Percentiles rank a stretch among this genome's conserved stretches.
These are phyloP conservation scores for Neurospora sp. DNA, from an alignment of 495 filamentous ascomycete species.

Conservation along the genomic window DNA sequence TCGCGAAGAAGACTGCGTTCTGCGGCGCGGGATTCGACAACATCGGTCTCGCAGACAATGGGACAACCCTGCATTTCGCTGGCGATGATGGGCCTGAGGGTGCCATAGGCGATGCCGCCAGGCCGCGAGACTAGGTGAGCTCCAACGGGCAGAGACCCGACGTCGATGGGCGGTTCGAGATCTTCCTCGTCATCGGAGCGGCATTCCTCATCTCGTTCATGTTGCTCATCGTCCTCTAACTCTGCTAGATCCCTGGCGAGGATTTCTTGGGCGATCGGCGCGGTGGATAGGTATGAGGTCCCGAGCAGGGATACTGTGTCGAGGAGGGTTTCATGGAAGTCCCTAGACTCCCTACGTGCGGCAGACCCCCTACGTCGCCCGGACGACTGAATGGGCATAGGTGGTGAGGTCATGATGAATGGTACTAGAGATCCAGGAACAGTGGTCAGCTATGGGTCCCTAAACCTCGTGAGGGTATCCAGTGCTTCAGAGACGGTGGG, in stretches of 20 bases:
- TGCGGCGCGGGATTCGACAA: conserved; percentile 51
- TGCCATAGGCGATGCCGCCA: conserved; percentile 52
- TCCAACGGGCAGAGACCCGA: conserved; percentile 17
- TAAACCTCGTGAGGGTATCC: neutral
- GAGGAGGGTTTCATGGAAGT: neutral
- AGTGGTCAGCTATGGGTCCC: neutral
- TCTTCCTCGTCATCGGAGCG: conserved; percentile 25
- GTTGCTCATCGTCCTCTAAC: conserved; percentile 33
- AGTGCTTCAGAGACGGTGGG: neutral
- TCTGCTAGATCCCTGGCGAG: conserved; percentile 60
- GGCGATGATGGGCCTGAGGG: conserved; percentile 33
- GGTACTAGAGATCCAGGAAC: neutral
- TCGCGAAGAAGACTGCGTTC: conserved; percentile 69
- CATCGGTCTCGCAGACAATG: conserved; percentile 38
- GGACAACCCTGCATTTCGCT: conserved; percentile 43
- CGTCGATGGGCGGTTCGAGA: conserved; percentile 8
- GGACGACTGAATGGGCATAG: neutral
- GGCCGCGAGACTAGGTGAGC: conserved; percentile 57
- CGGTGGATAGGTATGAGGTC: conserved; percentile 26
- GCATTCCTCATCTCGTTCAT: conserved; percentile 15
- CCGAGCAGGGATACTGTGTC: conserved; percentile 27
- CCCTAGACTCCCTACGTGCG: neutral
- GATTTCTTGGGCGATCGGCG: conserved; percentile 55
- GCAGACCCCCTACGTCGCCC: neutral
- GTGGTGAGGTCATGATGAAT: neutral